A percentile compares a stretch with the other conserved stretches of the same genome.
These are phyloP conservation scores for Magnolia kwangsiensis DNA, from an alignment of 164 flowering plant genomes.

Conservation along the genomic window DNA sequence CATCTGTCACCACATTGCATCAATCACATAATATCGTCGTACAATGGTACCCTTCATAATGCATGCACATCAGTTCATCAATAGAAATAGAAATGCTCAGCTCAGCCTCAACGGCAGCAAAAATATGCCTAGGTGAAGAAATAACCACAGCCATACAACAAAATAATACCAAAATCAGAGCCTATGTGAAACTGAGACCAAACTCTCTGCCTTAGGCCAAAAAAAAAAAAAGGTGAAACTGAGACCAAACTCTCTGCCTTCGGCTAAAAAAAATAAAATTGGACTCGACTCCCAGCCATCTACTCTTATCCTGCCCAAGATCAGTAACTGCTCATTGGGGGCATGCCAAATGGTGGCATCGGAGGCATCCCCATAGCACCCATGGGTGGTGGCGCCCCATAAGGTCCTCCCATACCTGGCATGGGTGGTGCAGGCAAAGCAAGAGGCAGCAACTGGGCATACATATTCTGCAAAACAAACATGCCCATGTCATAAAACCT, in stretches of 20 bases:
- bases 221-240: conserved; percentile 16
- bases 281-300: not conserved
- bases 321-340: conserved; percentile 74
- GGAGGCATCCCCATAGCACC: conserved; percentile 94
- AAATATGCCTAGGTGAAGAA: conserved; percentile 46
- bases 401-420: conserved; percentile 72
- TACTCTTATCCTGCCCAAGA: not conserved
- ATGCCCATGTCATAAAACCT: not conserved
- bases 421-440: conserved; percentile 98
- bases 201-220: conserved; percentile 12
- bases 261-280: no score
- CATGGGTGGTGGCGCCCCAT: conserved; percentile 77
- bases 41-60: not conserved
- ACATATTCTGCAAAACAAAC: conserved; percentile 78
- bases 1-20: not conserved
- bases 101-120: conserved; percentile 30
- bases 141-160: conserved; percentile 21
- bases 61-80: not conserved
- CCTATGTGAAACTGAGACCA: conserved; percentile 17
- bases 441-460: conserved; percentile 95
- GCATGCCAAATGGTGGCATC: conserved; percentile 98
- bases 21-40: not conserved
- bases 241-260: conserved; percentile 12
- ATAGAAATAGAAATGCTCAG: conserved; percentile 9
- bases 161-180: conserved; percentile 1